Evolutionary conservation across 1,284 basidiomycete genomes (phyloP).

Genomic region (Agaricales sp.): DNA sequence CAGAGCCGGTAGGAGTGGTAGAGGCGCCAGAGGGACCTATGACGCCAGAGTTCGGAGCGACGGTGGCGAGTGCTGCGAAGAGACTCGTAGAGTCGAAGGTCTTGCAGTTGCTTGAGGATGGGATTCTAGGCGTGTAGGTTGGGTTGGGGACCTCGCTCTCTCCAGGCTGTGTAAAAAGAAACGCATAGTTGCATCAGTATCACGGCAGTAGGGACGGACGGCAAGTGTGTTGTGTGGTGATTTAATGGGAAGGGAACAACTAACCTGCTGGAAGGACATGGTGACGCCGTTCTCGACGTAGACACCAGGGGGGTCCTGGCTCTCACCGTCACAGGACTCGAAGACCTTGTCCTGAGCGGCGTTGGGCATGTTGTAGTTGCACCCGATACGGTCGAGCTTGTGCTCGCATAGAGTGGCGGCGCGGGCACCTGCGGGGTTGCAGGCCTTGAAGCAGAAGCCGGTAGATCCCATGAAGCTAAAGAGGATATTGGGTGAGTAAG

Average conservation of each 20-base stretch:
- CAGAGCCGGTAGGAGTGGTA: too few species aligned
- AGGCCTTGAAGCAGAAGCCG: constrained; percentile 29
- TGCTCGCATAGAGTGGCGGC: constrained; percentile 35
- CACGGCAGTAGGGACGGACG: too few species aligned
- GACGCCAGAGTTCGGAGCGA: background rate
- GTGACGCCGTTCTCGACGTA: constrained; percentile 27
- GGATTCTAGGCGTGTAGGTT: constrained; percentile 1
- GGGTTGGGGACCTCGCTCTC: constrained; percentile 1
- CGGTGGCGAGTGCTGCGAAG: background rate
- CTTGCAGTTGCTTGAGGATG: background rate
- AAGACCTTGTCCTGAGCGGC: constrained; percentile 29
- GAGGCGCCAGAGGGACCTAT: too few species aligned
- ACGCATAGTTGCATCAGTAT: background rate
- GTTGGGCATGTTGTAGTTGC: constrained; percentile 40
- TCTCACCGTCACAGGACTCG: constrained; percentile 33
- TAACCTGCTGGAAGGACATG: background rate
- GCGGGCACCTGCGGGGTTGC: constrained; percentile 33
- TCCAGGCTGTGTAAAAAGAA: background rate
- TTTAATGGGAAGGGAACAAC: background rate
- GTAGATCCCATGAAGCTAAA: constrained; percentile 36
- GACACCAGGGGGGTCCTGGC: constrained; percentile 35
- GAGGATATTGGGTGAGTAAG: background rate
- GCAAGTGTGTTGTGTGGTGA: too few species aligned
- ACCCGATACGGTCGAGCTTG: constrained; percentile 43
- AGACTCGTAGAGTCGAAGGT: background rate